Percentiles rank a stretch among this genome's conserved stretches.
Evolutionary conservation across 805 yeast species (phyloP).

Genomic region (Yueomyces sinensis): DNA sequence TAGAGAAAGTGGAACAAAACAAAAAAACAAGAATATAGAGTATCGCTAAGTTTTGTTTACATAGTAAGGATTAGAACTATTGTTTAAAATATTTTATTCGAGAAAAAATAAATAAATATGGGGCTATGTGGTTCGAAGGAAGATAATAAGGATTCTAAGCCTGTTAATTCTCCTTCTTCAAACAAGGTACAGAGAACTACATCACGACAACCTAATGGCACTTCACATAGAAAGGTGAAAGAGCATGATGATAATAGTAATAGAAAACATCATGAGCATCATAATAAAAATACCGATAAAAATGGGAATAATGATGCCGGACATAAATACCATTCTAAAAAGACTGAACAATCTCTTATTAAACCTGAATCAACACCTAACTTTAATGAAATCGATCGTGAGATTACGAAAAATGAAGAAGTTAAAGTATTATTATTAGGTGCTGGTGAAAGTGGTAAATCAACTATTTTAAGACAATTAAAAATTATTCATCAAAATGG

Average conservation of each 20-base stretch:
- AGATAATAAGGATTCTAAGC: neutral
- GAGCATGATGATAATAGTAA: too few relatives aligned
- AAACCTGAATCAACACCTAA: neutral
- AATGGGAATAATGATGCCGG: neutral
- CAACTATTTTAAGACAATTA: conserved; percentile 28
- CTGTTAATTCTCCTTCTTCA: too few relatives aligned
- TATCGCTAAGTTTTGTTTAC: too few relatives aligned
- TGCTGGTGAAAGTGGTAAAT: conserved; percentile 46
- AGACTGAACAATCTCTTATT: neutral
- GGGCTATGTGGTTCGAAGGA: conserved; percentile 3
- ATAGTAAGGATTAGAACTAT: too few relatives aligned
- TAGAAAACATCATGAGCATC: neutral
- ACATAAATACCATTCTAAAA: neutral
- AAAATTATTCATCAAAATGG: conserved; percentile 25
- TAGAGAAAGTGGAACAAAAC: too few relatives aligned
- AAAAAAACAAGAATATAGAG: too few relatives aligned
- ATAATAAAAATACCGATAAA: neutral
- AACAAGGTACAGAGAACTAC: neutral
- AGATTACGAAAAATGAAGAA: conserved; percentile 6
- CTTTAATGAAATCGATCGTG: neutral
- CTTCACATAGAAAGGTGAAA: neutral
- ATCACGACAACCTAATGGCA: neutral
- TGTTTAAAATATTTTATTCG: too few relatives aligned
- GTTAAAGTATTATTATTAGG: conserved; percentile 64
- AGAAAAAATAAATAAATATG: too few relatives aligned